Base-by-base conservation (phyloP, 805 yeast species). In the Pachysolen tannophilus region DNA sequence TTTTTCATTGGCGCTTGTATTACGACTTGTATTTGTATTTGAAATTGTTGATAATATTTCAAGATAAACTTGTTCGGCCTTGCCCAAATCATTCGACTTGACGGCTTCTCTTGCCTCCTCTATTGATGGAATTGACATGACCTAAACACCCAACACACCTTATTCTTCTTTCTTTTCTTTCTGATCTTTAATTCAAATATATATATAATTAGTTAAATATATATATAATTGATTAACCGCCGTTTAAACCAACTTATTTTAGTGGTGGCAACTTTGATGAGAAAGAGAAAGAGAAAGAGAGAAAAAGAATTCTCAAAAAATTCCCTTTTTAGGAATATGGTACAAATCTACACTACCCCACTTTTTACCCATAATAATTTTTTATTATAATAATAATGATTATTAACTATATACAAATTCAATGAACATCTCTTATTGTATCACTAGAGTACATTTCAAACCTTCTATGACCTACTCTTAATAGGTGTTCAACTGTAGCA, bases 401-500 rank as follows among this genome's bases (percentile, higher is more conserved):
- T n/a, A n/a, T n/a, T n/a, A n/a, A n/a, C n/a, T n/a, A n/a, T n/a
- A n/a, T n/a, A n/a, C n/a, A n/a, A n/a, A n/a, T n/a, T 47, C 37
- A 61, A 44, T 63, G 68, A 23, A 85, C 79, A 47, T 85, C 82
- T 42, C 79, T 81, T 23, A 88, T 77, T 34, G 71, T 76, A 1
- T 83, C 76, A 43, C 75, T 71, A 45, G 80, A 72, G 45, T 78
- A 82, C 74, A 78, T 72, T 42, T 86, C 94, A 33, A 70, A 64
- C 48, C 82, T 65, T 49, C 78, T 75, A 42, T 71, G 65, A 4
- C 97, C 97, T 3, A 71, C 67, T 39, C 97, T 65, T 27, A 88
- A 56, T 26, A 90, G 63, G 56, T 88, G 87, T 53, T 88, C 97
- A 29, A 88, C 76, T 1, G 95, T 82, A 29, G 80, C 67, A 53